Base-by-base conservation (phyloP, 2,329 filamentous ascomycete genomes). In the Neofusicoccum umdonicola region DNA sequence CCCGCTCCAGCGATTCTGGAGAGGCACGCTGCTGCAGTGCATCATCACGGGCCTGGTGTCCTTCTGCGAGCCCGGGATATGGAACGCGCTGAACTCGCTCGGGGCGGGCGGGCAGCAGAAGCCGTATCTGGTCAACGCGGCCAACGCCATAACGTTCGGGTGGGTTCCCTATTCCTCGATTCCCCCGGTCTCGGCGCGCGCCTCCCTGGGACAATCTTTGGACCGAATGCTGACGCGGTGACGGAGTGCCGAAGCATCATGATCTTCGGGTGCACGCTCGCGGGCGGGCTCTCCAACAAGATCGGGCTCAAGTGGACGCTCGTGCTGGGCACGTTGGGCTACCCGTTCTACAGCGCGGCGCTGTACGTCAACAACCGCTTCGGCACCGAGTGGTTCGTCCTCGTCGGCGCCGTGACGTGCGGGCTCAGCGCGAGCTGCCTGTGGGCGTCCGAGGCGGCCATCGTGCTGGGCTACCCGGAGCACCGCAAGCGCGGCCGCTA, bases 261-360 rank as follows among this genome's bases (percentile, higher is more conserved):
- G 88, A 87, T 91, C 0, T 71, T 91, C 0, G 89, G 87, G 0
- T 91, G 89, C 71, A 87, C 84, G 71, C 85, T 91, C 52, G 85
- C 85, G 0, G 88, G 86, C 62, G 80, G 84, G 0, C 75, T 92
- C 6, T 87, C 91, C 0, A 84, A 84, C 41, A 87, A 85, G 50
- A 84, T 92, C 48, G 90, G 90, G 0, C 89, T 93, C 67, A 90
- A 90, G 70, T 85, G 86, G 57, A 85, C 89, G 0, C 76, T 92
- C 15, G 69, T 75, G 31, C 65, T 75, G 11, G 73, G 73, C 22
- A 74, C 72, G 4, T 51, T 74, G 3, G 71, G 72, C 7, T 75
- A 76, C 62, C 70, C 70, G n/a, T 71, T 71, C 31, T 74, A 75
- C 66, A 71, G 69, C 17, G 73, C 73, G 1, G 69, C 66, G 3